Conservation (phyloP, 129 eudicot species). For the Solidago caesia region DNA sequence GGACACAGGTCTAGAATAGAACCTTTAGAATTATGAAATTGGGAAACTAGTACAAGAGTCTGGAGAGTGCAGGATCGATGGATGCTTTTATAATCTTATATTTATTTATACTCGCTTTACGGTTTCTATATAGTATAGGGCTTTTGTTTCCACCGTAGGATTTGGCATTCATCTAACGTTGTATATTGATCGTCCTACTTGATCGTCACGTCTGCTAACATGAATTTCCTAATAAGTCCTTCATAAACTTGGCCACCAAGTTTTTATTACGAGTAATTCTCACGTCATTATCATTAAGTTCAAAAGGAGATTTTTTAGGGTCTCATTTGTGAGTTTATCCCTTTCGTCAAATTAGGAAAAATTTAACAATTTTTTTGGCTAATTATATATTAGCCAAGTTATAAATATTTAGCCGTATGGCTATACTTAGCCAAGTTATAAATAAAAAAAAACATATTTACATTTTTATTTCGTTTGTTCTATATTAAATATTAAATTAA, state of each 20-base stretch:
- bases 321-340: too few relatives aligned
- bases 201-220: neutral
- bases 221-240: neutral
- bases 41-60: neutral
- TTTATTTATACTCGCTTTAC: neutral
- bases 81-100: neutral
- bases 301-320: too few relatives aligned
- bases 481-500: too few relatives aligned
- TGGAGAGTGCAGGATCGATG: neutral
- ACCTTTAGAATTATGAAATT: conserved; percentile 9
- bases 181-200: neutral
- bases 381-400: too few relatives aligned
- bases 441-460: too few relatives aligned
- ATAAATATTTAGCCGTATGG: too few relatives aligned
- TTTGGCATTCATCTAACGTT: conserved; percentile 22
- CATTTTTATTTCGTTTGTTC: too few relatives aligned
- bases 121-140: neutral
- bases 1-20: neutral
- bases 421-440: too few relatives aligned
- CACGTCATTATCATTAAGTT: too few relatives aligned
- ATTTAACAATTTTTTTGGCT: too few relatives aligned
- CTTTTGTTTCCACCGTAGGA: conserved; percentile 7
- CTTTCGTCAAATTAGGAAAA: too few relatives aligned
- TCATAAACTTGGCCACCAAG: conserved; percentile 30
- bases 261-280: neutral